A percentile compares a stretch with the other conserved stretches of the same genome.
phyloP scores from a whole-genome alignment of 306 rosid genomes.

The Albizia julibrissin region DNA sequence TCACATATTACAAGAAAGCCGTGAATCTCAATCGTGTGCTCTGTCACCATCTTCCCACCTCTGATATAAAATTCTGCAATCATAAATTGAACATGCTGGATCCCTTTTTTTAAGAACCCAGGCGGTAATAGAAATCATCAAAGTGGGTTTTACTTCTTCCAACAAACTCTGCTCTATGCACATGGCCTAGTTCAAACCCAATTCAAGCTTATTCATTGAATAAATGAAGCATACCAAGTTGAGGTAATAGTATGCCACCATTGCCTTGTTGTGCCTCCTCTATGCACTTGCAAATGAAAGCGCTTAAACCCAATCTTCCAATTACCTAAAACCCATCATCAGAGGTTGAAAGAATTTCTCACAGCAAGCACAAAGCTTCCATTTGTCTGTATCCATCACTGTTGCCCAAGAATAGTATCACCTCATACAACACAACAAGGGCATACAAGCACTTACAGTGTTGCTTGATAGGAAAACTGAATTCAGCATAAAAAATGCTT shows the following conservation, averaged over 20 bases:
- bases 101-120: no score
- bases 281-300: not conserved
- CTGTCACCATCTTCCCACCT: not conserved
- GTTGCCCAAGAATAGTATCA: not conserved
- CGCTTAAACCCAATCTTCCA: constrained; percentile 21
- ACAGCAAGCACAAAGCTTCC: constrained; percentile 10
- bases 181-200: no score
- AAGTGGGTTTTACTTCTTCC: no score
- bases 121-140: no score
- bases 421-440: not conserved
- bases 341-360: constrained; percentile 2
- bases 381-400: not conserved
- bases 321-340: constrained; percentile 41
- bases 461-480: constrained; percentile 6
- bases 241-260: no score
- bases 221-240: not conserved
- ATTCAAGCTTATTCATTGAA: not conserved
- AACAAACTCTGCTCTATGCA: no score
- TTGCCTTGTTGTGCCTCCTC: not conserved
- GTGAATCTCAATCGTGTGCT: not conserved
- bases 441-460: not conserved
- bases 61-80: not conserved
- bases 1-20: not conserved
- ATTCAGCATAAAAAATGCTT: constrained; percentile 3
- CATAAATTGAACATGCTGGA: no score